Evolutionary conservation across 2,329 filamentous ascomycete species (phyloP).

Genomic region (Ophioceras dolichostomum): DNA sequence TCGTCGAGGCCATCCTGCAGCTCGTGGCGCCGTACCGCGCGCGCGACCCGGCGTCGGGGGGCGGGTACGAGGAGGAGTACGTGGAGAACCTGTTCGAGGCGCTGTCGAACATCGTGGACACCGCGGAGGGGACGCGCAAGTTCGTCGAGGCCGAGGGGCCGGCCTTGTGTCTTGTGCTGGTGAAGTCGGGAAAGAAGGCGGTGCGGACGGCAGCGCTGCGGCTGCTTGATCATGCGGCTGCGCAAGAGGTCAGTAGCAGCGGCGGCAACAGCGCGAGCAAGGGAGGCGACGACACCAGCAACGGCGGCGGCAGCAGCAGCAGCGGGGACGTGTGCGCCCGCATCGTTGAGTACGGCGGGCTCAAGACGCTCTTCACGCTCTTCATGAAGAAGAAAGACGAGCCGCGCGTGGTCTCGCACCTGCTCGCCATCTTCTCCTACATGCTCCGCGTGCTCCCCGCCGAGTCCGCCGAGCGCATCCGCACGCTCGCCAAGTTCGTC

Average conservation of each 20-base stretch:
- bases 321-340: constrained; percentile 52
- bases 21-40: constrained; percentile 75
- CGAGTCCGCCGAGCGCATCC: constrained; percentile 65
- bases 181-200: constrained; percentile 61
- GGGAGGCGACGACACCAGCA: constrained; percentile 16
- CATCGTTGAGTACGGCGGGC: constrained; percentile 69
- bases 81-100: constrained; percentile 89
- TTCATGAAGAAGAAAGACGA: constrained; percentile 63
- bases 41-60: constrained; percentile 72
- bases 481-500: constrained; percentile 84
- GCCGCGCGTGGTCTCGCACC: constrained; percentile 55
- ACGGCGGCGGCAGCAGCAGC: not conserved
- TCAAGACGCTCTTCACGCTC: constrained; percentile 74
- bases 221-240: constrained; percentile 71
- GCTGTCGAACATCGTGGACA: constrained; percentile 69
- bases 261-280: constrained; percentile 24
- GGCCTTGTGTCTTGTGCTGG: constrained; percentile 83
- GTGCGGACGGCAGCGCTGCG: constrained; percentile 57
- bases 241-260: too few species aligned
- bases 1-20: constrained; percentile 70
- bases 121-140: constrained; percentile 60
- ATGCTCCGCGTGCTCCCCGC: constrained; percentile 70
- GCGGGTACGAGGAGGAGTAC: constrained; percentile 85
- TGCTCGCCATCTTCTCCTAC: constrained; percentile 74
- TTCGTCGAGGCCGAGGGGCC: constrained; percentile 86